These are phyloP conservation scores for Cordyceps farinosa DNA, from an alignment of 2,329 filamentous ascomycete genomes.

Conservation along the genomic window DNA sequence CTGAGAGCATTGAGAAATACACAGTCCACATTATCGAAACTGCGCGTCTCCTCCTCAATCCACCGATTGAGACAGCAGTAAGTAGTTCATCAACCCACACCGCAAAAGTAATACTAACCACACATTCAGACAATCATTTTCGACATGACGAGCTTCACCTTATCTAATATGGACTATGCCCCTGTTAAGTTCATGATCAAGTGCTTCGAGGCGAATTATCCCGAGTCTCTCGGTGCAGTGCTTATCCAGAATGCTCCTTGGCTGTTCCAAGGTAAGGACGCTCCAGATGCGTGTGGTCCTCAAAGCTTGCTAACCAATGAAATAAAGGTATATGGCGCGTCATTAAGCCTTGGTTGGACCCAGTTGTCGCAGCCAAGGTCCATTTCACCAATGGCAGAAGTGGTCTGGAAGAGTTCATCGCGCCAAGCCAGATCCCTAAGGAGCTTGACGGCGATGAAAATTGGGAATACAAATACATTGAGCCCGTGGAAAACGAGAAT, in stretches of 20 bases:
- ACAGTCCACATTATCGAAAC: conserved; percentile 96
- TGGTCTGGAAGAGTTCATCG: conserved; percentile 76
- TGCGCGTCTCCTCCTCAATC: conserved; percentile 73
- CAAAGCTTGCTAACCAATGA: conserved; percentile 19
- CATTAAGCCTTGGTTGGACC: conserved; percentile 93
- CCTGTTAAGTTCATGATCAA: conserved; percentile 99
- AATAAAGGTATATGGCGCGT: conserved; percentile 83
- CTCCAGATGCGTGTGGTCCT: not conserved
- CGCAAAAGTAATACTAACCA: conserved; percentile 22
- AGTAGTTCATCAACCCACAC: conserved; percentile 36
- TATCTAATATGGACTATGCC: conserved; percentile 97
- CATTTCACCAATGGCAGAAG: conserved; percentile 82
- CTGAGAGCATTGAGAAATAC: conserved; percentile 78
- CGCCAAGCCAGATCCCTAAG: conserved; percentile 65
- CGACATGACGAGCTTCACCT: conserved; percentile 89
- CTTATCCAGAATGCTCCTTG: conserved; percentile 95
- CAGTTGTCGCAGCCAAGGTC: conserved; percentile 90
- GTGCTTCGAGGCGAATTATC: conserved; percentile 98
- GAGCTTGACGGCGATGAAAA: conserved; percentile 84
- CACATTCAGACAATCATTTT: conserved; percentile 75
- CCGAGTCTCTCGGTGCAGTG: conserved; percentile 83
- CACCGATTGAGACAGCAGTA: conserved; percentile 88
- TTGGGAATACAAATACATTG: conserved; percentile 78
- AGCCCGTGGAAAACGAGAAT: conserved; percentile 75
- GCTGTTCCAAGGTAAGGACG: conserved; percentile 77